Evolutionary conservation across 345 rosid genomes (phyloP).

Genomic region (Aurinia saxatilis): DNA sequence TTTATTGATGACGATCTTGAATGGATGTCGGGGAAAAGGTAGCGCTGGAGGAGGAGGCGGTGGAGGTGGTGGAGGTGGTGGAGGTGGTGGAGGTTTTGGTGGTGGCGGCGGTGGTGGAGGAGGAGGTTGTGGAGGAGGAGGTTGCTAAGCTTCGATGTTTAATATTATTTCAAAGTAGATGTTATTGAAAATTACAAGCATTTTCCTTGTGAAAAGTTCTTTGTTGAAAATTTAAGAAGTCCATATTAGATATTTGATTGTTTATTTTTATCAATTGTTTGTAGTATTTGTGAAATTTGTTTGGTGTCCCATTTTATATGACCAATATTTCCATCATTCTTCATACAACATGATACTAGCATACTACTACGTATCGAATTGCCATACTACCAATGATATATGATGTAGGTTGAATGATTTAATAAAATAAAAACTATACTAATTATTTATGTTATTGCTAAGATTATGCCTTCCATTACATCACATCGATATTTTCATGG

Average conservation of each 20-base stretch:
- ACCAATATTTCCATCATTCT: neutral
- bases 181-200: neutral
- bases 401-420: too few relatives aligned
- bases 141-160: neutral
- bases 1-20: neutral
- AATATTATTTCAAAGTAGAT: neutral
- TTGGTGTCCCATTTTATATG: neutral
- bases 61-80: neutral
- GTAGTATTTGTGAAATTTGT: neutral
- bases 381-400: too few relatives aligned
- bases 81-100: neutral
- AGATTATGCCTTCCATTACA: too few relatives aligned
- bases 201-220: too few relatives aligned
- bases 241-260: neutral
- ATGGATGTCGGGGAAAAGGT: neutral
- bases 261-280: neutral
- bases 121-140: neutral
- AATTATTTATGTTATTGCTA: too few relatives aligned
- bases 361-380: too few relatives aligned
- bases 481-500: too few relatives aligned
- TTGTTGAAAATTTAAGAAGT: neutral
- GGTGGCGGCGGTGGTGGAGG: conserved; percentile 4
- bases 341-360: neutral
- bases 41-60: conserved; percentile 17
- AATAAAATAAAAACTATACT: too few relatives aligned